Base-by-base conservation (phyloP, 2,329 filamentous ascomycete species). In the Aaosphaeria arxii region DNA sequence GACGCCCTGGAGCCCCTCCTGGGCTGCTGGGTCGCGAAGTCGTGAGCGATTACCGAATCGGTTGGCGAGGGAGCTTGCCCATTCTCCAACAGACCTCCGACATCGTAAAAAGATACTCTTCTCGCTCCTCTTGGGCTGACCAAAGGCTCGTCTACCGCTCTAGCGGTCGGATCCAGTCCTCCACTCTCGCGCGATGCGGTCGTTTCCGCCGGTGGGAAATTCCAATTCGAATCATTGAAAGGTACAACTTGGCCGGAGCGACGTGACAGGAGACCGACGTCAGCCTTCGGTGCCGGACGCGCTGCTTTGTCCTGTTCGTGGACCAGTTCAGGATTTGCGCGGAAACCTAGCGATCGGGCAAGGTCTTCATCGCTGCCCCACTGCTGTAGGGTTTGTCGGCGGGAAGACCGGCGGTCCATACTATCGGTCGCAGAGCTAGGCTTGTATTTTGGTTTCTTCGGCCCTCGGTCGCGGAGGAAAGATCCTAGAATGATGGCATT, bases 311-410 rank as follows among this genome's bases (percentile, higher is more conserved):
- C 70, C 69, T 36, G 69, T 63, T 53, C 62, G 11, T 73, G 73
- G 39, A 74, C 64, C 43, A 84, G 65, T 11, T 79, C 75, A 5
- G 79, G 72, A 11, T 77, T 75, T 31, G 84, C 78, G 9, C 87
- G 82, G 36, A 92, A 82, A 6, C 92, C 91, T 4, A 96, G 62
- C 51, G 86, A 88, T 44, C 87, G 79, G 4, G 95, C 90, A 1
- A 97, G 80, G 64, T 97, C 90, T 63, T 95, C 91, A 59, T 97
- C 92, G 58, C 90, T 96, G 40, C 89, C 91, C 85, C 88, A 92
- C 47, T 88, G 83, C 43, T 82, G 81, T 74, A 79, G 53, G 69
- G 88, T 91, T 38, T 83, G 82, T 40, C 80, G 79, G 4, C 80
- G 73, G 1, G 85, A 83, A 11, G 78, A 77, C 52, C 83, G 80